A percentile compares a stretch with the other conserved stretches of the same genome.
phyloP scores from a whole-genome alignment of 208 protist species.

The Trypanosoma vivax region DNA sequence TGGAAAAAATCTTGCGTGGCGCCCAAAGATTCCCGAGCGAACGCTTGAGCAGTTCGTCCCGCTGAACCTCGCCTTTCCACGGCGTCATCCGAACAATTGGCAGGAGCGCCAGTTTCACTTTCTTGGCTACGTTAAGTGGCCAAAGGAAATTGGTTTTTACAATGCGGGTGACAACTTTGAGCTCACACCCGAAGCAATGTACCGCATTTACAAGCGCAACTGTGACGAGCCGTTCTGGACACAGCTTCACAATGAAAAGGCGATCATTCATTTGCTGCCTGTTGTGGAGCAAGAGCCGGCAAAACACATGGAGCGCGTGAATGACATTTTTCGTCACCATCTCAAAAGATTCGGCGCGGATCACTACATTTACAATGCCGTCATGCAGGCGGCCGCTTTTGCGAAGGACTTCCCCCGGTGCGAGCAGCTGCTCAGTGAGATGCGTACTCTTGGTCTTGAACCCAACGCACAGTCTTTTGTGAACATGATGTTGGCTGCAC shows the following conservation, averaged over 20 bases:
- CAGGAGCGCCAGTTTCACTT: slow-evolving; percentile 78
- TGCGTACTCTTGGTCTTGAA: slow-evolving; percentile 60
- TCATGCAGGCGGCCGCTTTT: slow-evolving; percentile 87
- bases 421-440: slow-evolving; percentile 62
- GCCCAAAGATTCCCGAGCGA: slow-evolving; percentile 70
- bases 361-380: slow-evolving; percentile 89
- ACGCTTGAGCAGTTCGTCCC: slow-evolving; percentile 69
- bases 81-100: slow-evolving; percentile 80
- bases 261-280: slow-evolving; percentile 74
- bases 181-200: slow-evolving; percentile 74
- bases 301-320: slow-evolving; percentile 55
- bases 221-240: slow-evolving; percentile 75
- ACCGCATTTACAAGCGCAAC: slow-evolving; percentile 57
- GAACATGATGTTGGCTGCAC: slow-evolving; percentile 88
- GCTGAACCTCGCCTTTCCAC: slow-evolving; percentile 75
- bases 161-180: slow-evolving; percentile 90
- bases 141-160: slow-evolving; percentile 87
- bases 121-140: slow-evolving; percentile 86
- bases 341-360: slow-evolving; percentile 84
- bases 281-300: slow-evolving; percentile 63
- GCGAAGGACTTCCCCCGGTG: slow-evolving; percentile 64
- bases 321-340: slow-evolving; percentile 79
- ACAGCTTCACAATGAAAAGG: slow-evolving; percentile 76
- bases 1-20: slow-evolving; percentile 86
- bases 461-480: slow-evolving; percentile 87